These are phyloP conservation scores for Alternaria ventricosa DNA, from an alignment of 2,329 filamentous ascomycete genomes.

Conservation along the genomic window DNA sequence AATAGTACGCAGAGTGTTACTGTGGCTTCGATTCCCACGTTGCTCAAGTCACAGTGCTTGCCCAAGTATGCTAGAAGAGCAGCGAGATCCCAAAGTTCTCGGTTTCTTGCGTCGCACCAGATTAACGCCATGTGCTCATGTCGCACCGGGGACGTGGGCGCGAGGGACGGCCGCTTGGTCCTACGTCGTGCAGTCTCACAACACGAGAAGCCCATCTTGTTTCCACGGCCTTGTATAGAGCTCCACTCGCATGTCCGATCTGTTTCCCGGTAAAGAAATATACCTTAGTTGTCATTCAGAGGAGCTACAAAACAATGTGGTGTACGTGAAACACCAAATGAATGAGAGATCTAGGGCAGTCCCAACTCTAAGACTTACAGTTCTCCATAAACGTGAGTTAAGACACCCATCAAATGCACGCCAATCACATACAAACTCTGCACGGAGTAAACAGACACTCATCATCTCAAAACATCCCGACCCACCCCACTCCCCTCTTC, in stretches of 20 bases:
- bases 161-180: constrained; percentile 2
- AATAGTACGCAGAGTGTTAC: background rate
- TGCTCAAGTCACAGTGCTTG: background rate
- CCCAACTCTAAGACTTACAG: no score
- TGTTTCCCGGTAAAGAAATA: background rate
- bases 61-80: background rate
- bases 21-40: background rate
- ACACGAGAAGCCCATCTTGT: constrained; percentile 2
- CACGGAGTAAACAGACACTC: background rate
- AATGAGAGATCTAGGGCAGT: no score
- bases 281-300: background rate
- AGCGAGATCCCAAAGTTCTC: background rate
- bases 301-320: no score
- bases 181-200: constrained; percentile 19
- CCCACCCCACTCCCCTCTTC: background rate
- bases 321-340: no score
- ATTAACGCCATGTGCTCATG: constrained; percentile 20
- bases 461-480: background rate
- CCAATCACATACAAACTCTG: background rate
- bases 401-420: background rate
- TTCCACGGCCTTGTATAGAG: background rate
- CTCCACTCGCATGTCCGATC: background rate
- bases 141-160: constrained; percentile 7
- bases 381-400: no score
- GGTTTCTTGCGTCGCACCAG: constrained; percentile 10